Conservation (phyloP, 2,329 filamentous ascomycete genomes). For the Anthostomella pinea region DNA sequence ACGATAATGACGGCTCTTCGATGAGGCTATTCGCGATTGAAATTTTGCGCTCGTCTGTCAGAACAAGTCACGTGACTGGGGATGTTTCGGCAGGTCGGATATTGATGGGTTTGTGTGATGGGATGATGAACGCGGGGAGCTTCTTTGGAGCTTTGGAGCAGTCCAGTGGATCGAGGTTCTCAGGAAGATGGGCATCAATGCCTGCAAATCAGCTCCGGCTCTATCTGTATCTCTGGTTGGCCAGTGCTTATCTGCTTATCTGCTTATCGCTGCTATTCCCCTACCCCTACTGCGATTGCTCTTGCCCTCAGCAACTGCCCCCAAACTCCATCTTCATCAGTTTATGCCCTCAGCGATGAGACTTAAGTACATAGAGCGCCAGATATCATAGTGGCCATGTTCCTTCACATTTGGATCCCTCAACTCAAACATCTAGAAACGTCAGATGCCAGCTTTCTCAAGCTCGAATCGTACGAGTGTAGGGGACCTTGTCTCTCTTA, state of each 20-base stretch:
- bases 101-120: not conserved
- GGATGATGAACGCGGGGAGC: not conserved
- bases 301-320: too few species aligned
- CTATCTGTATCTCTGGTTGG: not conserved
- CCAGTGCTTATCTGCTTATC: not conserved
- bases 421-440: too few species aligned
- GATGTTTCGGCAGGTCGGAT: not conserved
- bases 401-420: too few species aligned
- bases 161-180: not conserved
- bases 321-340: not conserved
- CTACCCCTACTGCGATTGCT: not conserved
- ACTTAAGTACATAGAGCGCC: too few species aligned
- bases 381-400: too few species aligned
- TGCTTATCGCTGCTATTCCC: not conserved
- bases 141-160: not conserved
- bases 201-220: too few species aligned
- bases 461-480: too few species aligned
- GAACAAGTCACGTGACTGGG: slow-evolving; percentile 29
- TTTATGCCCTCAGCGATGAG: too few species aligned
- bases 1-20: slow-evolving; percentile 19
- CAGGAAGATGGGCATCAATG: too few species aligned
- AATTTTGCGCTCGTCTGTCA: slow-evolving; percentile 24
- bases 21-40: slow-evolving; percentile 30
- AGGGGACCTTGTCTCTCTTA: too few species aligned
- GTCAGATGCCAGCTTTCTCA: too few species aligned